Evolutionary conservation across 805 yeast genomes (phyloP), one percentile per base, ranked within the genome.

Genomic region (Candida taoyuanica): DNA sequence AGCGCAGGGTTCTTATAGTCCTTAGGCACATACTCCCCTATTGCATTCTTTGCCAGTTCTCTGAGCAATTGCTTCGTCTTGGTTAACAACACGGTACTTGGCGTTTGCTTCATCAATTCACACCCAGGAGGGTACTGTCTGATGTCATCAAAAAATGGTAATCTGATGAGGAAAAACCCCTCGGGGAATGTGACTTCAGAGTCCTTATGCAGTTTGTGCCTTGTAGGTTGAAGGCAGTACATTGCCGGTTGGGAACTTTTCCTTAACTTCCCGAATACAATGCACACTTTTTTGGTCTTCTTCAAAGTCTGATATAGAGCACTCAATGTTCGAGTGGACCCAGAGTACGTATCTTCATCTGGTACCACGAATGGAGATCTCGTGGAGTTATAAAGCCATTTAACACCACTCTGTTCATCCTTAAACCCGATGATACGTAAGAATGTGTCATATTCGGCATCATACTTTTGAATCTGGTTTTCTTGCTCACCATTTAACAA

Each of bases 111-210:
- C 20, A 45, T 30, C 30, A 11, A 11, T 12, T 39, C 45, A 20
- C 29, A 46, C 2, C 46, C 42, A 5, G 59, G 60, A 0, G 97
- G 96, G 4, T 76, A 58, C 24, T 73, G 68, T 36, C 97, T 66
- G 4, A 87, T 59, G 55, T 86, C 91, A 48, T 87, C 94, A 13
- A 75, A 60, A 67, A 74, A 83, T 1, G 98, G 96, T 17, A 85
- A 49, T 21, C 71, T 68, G 7, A 83, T 68, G 39, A 88, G 57
- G 34, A 81, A 77, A 44, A 91, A 74, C 0, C 96, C 96, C 40
- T 83, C 78, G 1, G 56, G 56, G 42, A 46, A 9, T 11, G 15
- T 2, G 29, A 13, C 15, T 30, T 39, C 8, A 40, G 34, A 9
- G 18, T 30, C 13, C 26, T 16, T 28, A 12, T 27, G 30, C 17